Evolutionary conservation across 495 filamentous ascomycete genomes (phyloP).

Genomic region (Penicillium flavigenum): DNA sequence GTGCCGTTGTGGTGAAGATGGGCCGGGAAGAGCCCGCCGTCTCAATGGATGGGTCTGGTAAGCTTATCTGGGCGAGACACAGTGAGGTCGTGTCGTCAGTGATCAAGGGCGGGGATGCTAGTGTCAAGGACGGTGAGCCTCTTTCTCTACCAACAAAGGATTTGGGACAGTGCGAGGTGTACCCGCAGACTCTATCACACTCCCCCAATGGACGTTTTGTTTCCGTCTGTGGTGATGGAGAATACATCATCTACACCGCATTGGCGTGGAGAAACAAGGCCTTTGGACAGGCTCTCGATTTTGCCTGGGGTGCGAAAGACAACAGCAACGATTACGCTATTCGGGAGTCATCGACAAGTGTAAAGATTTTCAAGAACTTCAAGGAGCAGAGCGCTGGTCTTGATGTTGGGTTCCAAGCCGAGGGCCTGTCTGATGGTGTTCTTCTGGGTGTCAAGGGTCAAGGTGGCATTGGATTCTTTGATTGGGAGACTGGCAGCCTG

Average conservation of each 20-base stretch:
- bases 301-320: slow-evolving; percentile 96
- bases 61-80: slow-evolving; percentile 92
- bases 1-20: slow-evolving; percentile 96
- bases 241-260: slow-evolving; percentile 98
- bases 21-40: slow-evolving; percentile 96
- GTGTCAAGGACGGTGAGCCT: slow-evolving; percentile 82
- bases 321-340: slow-evolving; percentile 99
- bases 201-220: slow-evolving; percentile 98
- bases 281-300: slow-evolving; percentile 92
- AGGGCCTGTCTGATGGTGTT: slow-evolving; percentile 85
- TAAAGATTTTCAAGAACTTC: slow-evolving; percentile 97
- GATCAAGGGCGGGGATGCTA: slow-evolving; percentile 85
- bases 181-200: slow-evolving; percentile 89
- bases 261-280: slow-evolving; percentile 97
- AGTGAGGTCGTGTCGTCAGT: slow-evolving; percentile 91
- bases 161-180: slow-evolving; percentile 91
- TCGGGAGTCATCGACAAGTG: slow-evolving; percentile 84
- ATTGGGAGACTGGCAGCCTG: slow-evolving; percentile 87
- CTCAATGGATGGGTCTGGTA: slow-evolving; percentile 93
- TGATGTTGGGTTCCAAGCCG: slow-evolving; percentile 94
- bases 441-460: slow-evolving; percentile 94
- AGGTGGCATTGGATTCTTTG: slow-evolving; percentile 92
- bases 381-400: slow-evolving; percentile 86
- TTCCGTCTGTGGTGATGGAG: slow-evolving; percentile 93
- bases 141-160: slow-evolving; percentile 90